Percentiles rank a stretch among this genome's conserved stretches.
phyloP scores from a whole-genome alignment of 2,329 filamentous ascomycete species.

The Endocalyx cinctus region DNA sequence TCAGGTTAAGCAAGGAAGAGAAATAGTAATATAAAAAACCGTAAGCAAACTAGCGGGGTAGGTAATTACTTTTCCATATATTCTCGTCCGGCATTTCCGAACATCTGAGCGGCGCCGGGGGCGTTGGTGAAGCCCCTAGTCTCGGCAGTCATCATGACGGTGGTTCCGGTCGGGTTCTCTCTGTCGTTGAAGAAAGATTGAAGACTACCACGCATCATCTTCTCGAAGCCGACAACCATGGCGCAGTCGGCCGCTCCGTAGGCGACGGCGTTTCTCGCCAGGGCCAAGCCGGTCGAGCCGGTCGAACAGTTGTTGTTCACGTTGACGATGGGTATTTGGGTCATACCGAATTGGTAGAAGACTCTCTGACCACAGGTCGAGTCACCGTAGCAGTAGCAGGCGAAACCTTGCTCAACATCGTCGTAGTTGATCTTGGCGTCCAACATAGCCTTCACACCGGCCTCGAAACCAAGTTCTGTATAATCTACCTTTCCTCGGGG shows the following conservation, averaged over 20 bases:
- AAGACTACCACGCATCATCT: slow-evolving; percentile 92
- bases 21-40: too few relatives aligned
- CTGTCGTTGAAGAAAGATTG: slow-evolving; percentile 82
- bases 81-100: slow-evolving; percentile 88
- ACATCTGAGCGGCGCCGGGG: slow-evolving; percentile 85
- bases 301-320: slow-evolving; percentile 99
- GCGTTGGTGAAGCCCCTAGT: slow-evolving; percentile 78
- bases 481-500: slow-evolving; percentile 91
- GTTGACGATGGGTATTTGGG: slow-evolving; percentile 92
- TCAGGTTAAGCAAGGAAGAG: too few relatives aligned
- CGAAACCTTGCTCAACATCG: slow-evolving; percentile 88
- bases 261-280: slow-evolving; percentile 75
- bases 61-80: slow-evolving; percentile 81
- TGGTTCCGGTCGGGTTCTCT: slow-evolving; percentile 70
- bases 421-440: slow-evolving; percentile 93
- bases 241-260: slow-evolving; percentile 83
- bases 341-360: slow-evolving; percentile 99
- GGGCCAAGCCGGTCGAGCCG: slow-evolving; percentile 82
- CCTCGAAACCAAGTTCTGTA: slow-evolving; percentile 89
- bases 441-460: slow-evolving; percentile 79
- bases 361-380: slow-evolving; percentile 92
- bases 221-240: slow-evolving; percentile 92
- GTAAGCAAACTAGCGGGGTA: background rate
- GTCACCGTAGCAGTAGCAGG: slow-evolving; percentile 98
- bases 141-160: slow-evolving; percentile 72